A percentile compares a stretch with the other conserved stretches of the same genome.
These are phyloP conservation scores for Nannochloris sp. DNA, from an alignment of 139 green algal genomes.

Conservation along the genomic window DNA sequence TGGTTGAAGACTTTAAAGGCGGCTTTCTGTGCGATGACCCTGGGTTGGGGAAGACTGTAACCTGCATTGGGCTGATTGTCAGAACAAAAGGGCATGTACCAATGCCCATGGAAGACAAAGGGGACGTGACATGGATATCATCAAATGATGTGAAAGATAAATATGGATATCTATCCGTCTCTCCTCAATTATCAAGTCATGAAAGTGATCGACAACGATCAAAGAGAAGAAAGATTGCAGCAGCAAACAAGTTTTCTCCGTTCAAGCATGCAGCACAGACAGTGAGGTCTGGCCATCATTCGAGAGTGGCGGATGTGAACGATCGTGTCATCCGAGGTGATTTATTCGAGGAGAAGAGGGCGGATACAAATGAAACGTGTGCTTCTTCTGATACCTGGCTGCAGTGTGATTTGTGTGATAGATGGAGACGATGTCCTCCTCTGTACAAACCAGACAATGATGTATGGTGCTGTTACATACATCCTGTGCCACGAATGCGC, in stretches of 20 bases:
- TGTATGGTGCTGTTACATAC: background rate
- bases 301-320: too few species aligned
- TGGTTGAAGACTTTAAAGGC: slow-evolving; percentile 43
- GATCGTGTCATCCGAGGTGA: too few species aligned
- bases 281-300: background rate
- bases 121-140: background rate
- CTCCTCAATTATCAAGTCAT: background rate
- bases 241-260: background rate
- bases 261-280: background rate
- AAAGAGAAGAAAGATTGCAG: slow-evolving; percentile 1
- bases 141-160: background rate
- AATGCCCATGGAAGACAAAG: slow-evolving; percentile 6
- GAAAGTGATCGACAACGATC: background rate
- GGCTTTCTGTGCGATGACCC: slow-evolving; percentile 90
- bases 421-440: slow-evolving; percentile 52
- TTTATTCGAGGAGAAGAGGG: too few species aligned
- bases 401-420: slow-evolving; percentile 65
- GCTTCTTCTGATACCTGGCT: background rate
- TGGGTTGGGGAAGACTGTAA: slow-evolving; percentile 89
- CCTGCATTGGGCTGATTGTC: slow-evolving; percentile 65
- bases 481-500: background rate
- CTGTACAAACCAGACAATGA: background rate
- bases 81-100: slow-evolving; percentile 47
- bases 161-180: background rate
- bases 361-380: too few species aligned